Percentiles rank a stretch among this genome's conserved stretches.
Conservation (phyloP, 345 rosid species). For the Salix arbutifolia region DNA sequence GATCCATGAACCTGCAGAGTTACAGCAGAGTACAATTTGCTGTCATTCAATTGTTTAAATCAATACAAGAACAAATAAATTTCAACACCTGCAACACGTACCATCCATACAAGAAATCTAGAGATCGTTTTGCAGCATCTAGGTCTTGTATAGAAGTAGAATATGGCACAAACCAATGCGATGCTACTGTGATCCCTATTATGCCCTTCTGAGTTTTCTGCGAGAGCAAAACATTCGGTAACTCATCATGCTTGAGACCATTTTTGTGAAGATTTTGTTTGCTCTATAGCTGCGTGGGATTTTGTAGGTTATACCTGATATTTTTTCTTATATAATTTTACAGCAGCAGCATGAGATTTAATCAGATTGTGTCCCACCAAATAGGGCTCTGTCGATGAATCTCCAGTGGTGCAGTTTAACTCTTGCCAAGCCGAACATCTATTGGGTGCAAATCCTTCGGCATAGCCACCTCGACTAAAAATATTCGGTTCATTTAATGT, state of each 20-base stretch:
- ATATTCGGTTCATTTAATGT: constrained; percentile 31
- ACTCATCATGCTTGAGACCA: no score
- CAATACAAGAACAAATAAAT: no score
- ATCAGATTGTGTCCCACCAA: constrained; percentile 25
- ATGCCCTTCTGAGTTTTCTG: constrained; percentile 41
- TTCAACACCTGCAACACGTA: not conserved
- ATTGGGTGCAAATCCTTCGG: constrained; percentile 23
- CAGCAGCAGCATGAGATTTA: constrained; percentile 32
- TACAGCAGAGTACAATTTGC: not conserved
- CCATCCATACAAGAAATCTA: constrained; percentile 45
- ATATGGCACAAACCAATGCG: constrained; percentile 41
- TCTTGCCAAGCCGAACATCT: constrained; percentile 22
- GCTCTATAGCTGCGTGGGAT: no score
- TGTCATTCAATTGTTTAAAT: no score
- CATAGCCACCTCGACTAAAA: not conserved
- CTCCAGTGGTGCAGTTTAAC: constrained; percentile 9
- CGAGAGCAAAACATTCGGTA: not conserved
- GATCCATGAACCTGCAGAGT: constrained; percentile 37
- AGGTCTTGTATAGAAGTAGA: constrained; percentile 19
- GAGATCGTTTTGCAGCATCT: constrained; percentile 31
- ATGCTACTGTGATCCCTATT: constrained; percentile 43
- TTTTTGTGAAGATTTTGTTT: no score
- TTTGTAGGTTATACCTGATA: constrained; percentile 16
- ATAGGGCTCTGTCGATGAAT: constrained; percentile 35
- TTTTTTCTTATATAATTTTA: constrained; percentile 21